These are phyloP conservation scores for Corrigiola litoralis DNA, from an alignment of 179 eudicot genomes.

Conservation along the genomic window DNA sequence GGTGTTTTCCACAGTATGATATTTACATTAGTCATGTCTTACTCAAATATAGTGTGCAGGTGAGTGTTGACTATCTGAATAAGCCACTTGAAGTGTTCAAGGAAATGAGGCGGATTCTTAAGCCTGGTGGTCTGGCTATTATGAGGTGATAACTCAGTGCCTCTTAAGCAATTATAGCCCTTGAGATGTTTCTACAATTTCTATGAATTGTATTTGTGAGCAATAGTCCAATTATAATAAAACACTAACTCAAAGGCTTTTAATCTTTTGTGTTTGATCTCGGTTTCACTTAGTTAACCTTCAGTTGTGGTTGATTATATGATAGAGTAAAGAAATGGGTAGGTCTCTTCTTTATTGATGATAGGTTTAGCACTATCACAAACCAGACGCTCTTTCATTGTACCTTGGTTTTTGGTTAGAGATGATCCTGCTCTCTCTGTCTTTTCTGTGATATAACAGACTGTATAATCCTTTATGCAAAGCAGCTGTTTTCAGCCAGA, in stretches of 20 bases:
- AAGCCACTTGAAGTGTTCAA: slow-evolving; percentile 90
- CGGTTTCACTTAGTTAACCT: no score
- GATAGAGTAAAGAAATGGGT: no score
- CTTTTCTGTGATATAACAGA: neutral
- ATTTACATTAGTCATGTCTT: neutral
- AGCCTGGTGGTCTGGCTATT: slow-evolving; percentile 87
- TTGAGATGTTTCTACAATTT: neutral
- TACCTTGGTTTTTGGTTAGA: neutral
- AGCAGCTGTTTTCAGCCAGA: no score
- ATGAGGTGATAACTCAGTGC: slow-evolving; percentile 55
- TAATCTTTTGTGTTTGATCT: no score
- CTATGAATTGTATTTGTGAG: neutral
- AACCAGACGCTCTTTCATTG: neutral
- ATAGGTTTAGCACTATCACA: neutral
- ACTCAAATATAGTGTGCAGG: slow-evolving; percentile 40
- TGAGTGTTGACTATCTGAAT: slow-evolving; percentile 88
- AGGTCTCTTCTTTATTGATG: neutral
- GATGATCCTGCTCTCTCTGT: neutral
- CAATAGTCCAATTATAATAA: neutral
- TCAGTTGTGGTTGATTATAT: no score
- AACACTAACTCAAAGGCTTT: no score
- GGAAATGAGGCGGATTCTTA: slow-evolving; percentile 81
- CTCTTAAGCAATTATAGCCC: neutral
- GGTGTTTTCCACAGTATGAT: neutral
- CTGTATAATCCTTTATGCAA: neutral